These are phyloP conservation scores for Paracoccidioides brasiliensis DNA, from an alignment of 2,329 filamentous ascomycete genomes.

Conservation along the genomic window DNA sequence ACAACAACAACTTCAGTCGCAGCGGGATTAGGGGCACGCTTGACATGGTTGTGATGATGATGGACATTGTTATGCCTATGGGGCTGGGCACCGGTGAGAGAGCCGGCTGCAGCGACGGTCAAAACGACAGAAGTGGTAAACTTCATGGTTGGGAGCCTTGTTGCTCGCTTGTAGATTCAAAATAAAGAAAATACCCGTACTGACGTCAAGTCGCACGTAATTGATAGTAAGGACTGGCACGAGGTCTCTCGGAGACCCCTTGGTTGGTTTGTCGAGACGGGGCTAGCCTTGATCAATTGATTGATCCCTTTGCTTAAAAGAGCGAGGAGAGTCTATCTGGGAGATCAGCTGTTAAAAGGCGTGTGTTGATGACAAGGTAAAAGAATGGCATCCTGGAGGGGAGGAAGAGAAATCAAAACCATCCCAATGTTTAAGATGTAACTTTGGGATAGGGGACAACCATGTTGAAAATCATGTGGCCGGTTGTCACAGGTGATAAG, in stretches of 20 bases:
- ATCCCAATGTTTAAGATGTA: background rate
- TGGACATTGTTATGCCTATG: constrained; percentile 27
- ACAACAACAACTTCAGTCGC: constrained; percentile 41
- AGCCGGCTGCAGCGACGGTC: constrained; percentile 31
- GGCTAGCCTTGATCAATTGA: background rate
- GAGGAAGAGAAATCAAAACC: background rate
- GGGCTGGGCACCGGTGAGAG: constrained; percentile 29
- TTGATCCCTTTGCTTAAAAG: background rate
- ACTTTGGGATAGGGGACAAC: background rate
- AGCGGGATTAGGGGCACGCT: constrained; percentile 24
- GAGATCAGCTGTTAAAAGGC: background rate
- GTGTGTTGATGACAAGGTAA: background rate
- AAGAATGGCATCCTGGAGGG: background rate
- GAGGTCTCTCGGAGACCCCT: constrained; percentile 12
- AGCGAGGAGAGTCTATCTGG: background rate
- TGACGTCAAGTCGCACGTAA: constrained; percentile 8
- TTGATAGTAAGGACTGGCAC: constrained; percentile 9
- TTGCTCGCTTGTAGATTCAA: background rate
- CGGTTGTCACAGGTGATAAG: background rate
- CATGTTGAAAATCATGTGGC: background rate
- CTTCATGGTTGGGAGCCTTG: constrained; percentile 21
- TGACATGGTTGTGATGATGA: constrained; percentile 24
- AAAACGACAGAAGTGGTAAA: constrained; percentile 24
- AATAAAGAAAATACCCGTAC: background rate
- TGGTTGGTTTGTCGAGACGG: background rate